Conservation (phyloP, 768 basidiomycete genomes). For the Mycena leptocephala region DNA sequence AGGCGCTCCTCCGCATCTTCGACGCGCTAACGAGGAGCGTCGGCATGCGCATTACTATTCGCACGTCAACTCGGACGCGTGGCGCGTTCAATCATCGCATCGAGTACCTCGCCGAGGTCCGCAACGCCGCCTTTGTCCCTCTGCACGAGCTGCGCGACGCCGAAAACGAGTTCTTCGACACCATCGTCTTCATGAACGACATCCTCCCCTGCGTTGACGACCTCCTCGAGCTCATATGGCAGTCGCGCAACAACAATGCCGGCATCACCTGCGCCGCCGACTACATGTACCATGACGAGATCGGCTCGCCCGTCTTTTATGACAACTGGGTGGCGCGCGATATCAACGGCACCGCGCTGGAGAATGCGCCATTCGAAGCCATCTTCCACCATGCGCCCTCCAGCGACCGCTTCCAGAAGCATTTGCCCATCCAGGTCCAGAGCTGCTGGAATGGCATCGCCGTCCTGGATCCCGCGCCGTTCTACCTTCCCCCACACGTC, state of each 20-base stretch:
- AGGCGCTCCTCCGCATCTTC: conserved; percentile 92
- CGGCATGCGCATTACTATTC: conserved; percentile 94
- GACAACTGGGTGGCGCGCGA: conserved; percentile 99
- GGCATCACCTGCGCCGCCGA: conserved; percentile 99
- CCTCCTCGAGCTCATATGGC: conserved; percentile 97
- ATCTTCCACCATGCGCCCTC: conserved; percentile 92
- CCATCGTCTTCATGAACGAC: conserved; percentile 99
- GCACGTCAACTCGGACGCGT: conserved; percentile 92
- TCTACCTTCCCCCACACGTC: conserved; percentile 93
- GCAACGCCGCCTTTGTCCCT: conserved; percentile 97
- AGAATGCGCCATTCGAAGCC: conserved; percentile 96
- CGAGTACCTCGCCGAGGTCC: conserved; percentile 99
- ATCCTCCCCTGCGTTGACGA: conserved; percentile 98
- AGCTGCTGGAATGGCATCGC: conserved; percentile 99
- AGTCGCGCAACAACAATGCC: conserved; percentile 93
- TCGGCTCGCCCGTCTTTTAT: conserved; percentile 96
- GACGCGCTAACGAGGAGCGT: conserved; percentile 92
- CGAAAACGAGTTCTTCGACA: conserved; percentile 95
- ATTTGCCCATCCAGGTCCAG: conserved; percentile 96
- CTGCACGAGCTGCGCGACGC: conserved; percentile 94
- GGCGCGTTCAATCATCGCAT: conserved; percentile 99
- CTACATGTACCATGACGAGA: conserved; percentile 99
- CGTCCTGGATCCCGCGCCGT: conserved; percentile 94
- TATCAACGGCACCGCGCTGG: conserved; percentile 98
- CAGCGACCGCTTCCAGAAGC: conserved; percentile 87